Conservation (phyloP, 1,284 basidiomycete genomes). For the Filobasidium uniguttulatum region DNA sequence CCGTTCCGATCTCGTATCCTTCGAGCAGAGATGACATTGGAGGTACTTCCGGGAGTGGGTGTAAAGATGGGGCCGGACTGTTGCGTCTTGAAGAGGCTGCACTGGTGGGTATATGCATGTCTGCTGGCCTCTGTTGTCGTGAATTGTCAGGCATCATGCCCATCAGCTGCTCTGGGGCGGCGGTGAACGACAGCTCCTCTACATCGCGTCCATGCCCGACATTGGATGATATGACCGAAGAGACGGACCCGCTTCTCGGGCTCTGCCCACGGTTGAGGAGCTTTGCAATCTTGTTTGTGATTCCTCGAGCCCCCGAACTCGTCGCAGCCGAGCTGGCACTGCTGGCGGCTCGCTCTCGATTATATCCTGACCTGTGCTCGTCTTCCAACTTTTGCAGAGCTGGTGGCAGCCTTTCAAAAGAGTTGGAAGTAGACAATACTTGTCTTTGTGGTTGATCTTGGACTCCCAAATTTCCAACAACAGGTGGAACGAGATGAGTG, state of each 20-base stretch:
- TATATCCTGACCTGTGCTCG: constrained; percentile 15
- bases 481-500: constrained; percentile 19
- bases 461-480: constrained; percentile 14
- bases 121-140: too few relatives aligned
- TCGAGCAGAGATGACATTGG: neutral
- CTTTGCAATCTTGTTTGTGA: neutral
- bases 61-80: neutral
- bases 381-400: constrained; percentile 12
- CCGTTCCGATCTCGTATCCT: neutral
- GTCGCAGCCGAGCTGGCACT: constrained; percentile 19
- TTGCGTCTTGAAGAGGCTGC: neutral
- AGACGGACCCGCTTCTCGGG: neutral
- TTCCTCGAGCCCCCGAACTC: neutral
- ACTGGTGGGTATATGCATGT: neutral
- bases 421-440: constrained; percentile 6
- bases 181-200: too few relatives aligned
- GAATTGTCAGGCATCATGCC: too few relatives aligned
- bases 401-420: constrained; percentile 3
- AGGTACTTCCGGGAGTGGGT: neutral
- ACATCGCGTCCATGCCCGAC: too few relatives aligned
- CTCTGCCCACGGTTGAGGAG: neutral
- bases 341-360: constrained; percentile 23
- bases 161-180: too few relatives aligned
- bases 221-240: neutral
- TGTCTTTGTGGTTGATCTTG: constrained; percentile 13